These are phyloP conservation scores for Ensete ventricosum DNA, from an alignment of 176 grass and related monocot genomes.

Conservation along the genomic window DNA sequence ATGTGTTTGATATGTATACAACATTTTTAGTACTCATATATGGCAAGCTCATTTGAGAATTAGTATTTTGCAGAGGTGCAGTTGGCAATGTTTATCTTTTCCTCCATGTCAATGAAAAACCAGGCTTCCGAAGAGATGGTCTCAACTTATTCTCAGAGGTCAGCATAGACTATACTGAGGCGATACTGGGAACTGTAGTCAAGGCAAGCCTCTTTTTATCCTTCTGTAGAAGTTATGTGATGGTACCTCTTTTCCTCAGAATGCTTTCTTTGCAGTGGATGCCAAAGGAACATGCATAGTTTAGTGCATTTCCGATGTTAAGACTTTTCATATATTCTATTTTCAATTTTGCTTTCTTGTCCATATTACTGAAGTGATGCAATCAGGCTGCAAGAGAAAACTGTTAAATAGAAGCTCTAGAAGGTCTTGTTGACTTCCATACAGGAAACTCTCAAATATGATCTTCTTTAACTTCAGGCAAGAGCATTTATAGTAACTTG, in stretches of 20 bases:
- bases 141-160: conserved; percentile 59
- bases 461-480: no score
- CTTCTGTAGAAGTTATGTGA: conserved; percentile 7
- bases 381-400: not conserved
- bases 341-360: no score
- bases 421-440: not conserved
- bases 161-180: conserved; percentile 73
- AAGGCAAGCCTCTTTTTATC: conserved; percentile 42
- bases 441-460: no score
- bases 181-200: conserved; percentile 70
- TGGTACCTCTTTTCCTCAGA: not conserved
- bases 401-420: not conserved
- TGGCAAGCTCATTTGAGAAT: not conserved
- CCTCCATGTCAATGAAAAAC: conserved; percentile 55
- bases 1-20: not conserved
- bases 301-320: no score
- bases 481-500: no score
- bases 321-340: no score
- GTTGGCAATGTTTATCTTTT: conserved; percentile 70
- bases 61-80: conserved; percentile 35
- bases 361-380: not conserved
- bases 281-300: not conserved
- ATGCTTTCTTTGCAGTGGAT: not conserved
- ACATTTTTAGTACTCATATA: not conserved
- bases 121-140: conserved; percentile 66